phyloP scores from a whole-genome alignment of 2,329 filamentous ascomycete genomes.

The Sarocladium strictum region DNA sequence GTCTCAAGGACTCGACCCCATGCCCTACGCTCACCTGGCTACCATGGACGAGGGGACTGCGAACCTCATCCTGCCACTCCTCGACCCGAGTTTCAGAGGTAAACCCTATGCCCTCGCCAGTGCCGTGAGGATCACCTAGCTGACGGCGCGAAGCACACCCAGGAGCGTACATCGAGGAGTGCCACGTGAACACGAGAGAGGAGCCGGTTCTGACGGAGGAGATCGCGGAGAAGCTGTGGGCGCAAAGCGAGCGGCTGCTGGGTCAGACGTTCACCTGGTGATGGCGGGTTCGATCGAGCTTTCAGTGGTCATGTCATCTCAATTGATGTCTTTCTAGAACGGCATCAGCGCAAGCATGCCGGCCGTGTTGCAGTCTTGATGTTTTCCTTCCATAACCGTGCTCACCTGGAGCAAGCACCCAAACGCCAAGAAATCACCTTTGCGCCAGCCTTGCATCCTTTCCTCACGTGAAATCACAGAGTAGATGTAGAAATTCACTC shows the following conservation, averaged over 20 bases:
- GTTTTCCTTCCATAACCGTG: too few relatives aligned
- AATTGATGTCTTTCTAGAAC: background rate
- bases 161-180: background rate
- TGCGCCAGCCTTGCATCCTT: too few relatives aligned
- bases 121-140: background rate
- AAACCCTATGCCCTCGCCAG: too few relatives aligned
- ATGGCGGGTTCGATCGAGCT: background rate
- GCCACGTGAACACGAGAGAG: background rate
- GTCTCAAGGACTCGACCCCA: background rate
- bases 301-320: background rate
- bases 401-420: too few relatives aligned
- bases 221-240: constrained; percentile 28
- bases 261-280: constrained; percentile 23
- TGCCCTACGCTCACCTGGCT: background rate
- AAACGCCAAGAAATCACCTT: too few relatives aligned
- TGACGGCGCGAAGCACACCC: background rate
- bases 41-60: constrained; percentile 4
- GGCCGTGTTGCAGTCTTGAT: too few relatives aligned
- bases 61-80: background rate
- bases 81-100: constrained; percentile 1
- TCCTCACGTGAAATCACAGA: too few relatives aligned
- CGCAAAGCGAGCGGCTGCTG: constrained; percentile 26
- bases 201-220: constrained; percentile 15
- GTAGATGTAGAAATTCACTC: constrained; percentile 31
- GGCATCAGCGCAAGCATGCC: background rate